Evolutionary conservation across 2,329 filamentous ascomycete genomes (phyloP).

Genomic region (Bipolaris cookei): DNA sequence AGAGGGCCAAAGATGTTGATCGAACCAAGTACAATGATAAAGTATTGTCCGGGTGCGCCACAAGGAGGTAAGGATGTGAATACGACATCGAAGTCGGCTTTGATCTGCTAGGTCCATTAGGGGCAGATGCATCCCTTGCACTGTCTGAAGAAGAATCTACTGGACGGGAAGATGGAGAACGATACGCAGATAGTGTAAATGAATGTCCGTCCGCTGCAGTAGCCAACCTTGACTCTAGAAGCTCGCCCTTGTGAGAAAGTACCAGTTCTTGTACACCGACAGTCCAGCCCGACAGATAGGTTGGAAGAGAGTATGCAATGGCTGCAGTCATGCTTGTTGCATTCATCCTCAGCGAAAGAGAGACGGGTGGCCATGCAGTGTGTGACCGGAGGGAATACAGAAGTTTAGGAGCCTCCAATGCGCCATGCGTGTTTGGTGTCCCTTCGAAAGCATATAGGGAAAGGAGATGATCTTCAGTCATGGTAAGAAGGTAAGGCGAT

Average conservation of each 20-base stretch:
- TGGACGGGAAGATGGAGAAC: slow-evolving; percentile 33
- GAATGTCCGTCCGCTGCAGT: slow-evolving; percentile 59
- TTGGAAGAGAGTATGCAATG: slow-evolving; percentile 84
- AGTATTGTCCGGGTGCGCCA: slow-evolving; percentile 86
- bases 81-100: slow-evolving; percentile 61
- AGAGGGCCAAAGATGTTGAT: slow-evolving; percentile 69
- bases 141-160: slow-evolving; percentile 36
- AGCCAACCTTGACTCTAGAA: slow-evolving; percentile 58
- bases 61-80: slow-evolving; percentile 81
- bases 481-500: slow-evolving; percentile 78
- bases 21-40: slow-evolving; percentile 81
- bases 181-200: slow-evolving; percentile 47
- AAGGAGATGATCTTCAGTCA: slow-evolving; percentile 74
- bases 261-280: slow-evolving; percentile 90
- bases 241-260: slow-evolving; percentile 60
- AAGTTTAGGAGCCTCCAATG: slow-evolving; percentile 59
- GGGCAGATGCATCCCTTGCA: slow-evolving; percentile 30
- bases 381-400: slow-evolving; percentile 82
- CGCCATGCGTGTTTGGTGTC: slow-evolving; percentile 17
- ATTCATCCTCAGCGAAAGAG: slow-evolving; percentile 78
- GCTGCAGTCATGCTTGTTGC: slow-evolving; percentile 73
- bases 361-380: slow-evolving; percentile 77
- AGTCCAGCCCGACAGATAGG: slow-evolving; percentile 80
- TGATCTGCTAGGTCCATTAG: slow-evolving; percentile 31
- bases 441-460: slow-evolving; percentile 72